Base-by-base conservation (phyloP, 2,329 filamentous ascomycete genomes). In the Scedosporium boydii region DNA sequence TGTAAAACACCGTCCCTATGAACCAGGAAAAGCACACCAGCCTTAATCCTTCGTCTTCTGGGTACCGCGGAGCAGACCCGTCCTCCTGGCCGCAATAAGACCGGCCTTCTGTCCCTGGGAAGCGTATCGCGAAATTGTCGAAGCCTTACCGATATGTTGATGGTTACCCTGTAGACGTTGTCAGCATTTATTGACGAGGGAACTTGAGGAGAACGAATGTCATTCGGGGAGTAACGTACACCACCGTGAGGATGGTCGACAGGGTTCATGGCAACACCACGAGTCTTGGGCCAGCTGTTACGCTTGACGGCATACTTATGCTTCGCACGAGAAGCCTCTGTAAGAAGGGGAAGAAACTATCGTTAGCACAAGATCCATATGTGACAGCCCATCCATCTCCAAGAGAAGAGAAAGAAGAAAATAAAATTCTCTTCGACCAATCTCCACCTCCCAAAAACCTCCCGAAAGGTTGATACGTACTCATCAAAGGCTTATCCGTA, bases 181-280 rank as follows among this genome's bases (percentile, higher is more conserved):
- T 85, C 76, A 84, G 80, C 46, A 64, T 63, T 65, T 48, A 23
- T 42, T 21, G 42, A 9, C 34, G 18, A 10, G n/a, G 9, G 6
- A 55, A 16, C 26, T 18, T 27, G 9, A 3, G 48, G 27, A 26
- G 44, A 10, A 12, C 34, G 5, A 16, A 6, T 29, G 4, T 38
- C 10, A 10, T 38, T 38, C 2, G 53, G 4, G 62, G 58, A 58
- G 59, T 63, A 72, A 85, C 82, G 73, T 84, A 84, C 83, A 91
- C 89, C 90, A 90, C 90, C 90, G 88, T 95, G 90, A 80, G 90
- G 90, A 87, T 99, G 95, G 84, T 99, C 95, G 76, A 99, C 95
- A 75, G 95, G 95, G 86, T 99, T 99, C 95, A 99, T 99, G 82
- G 95, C 95, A 89, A 99, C 95, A 97, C 95, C 95, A 95, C 95